phyloP scores from a whole-genome alignment of 2,329 filamentous ascomycete genomes.

The Penicillium sp. region DNA sequence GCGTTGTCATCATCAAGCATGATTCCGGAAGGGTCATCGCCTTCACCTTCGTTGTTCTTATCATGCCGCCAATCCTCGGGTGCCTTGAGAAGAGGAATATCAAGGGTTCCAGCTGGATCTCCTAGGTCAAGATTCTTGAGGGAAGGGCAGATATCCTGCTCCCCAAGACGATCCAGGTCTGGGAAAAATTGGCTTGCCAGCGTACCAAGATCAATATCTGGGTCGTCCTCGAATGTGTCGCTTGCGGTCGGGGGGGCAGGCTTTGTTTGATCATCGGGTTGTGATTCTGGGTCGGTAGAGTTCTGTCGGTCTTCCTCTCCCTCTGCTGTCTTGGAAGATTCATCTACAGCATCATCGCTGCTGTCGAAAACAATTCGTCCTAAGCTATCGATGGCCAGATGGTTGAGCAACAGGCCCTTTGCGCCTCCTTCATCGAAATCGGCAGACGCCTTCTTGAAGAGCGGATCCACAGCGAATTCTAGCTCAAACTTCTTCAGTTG shows the following conservation, averaged over 20 bases:
- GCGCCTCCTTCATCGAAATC: conserved; percentile 98
- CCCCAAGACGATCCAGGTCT: conserved; percentile 72
- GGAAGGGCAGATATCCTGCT: conserved; percentile 90
- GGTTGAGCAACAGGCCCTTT: conserved; percentile 91
- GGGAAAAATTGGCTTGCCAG: conserved; percentile 84
- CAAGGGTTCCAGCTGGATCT: conserved; percentile 77
- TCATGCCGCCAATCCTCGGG: conserved; percentile 81
- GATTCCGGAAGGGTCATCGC: conserved; percentile 72
- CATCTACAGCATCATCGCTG: conserved; percentile 76
- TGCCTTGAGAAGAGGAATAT: conserved; percentile 89
- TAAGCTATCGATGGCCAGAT: conserved; percentile 89
- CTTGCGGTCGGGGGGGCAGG: conserved; percentile 35
- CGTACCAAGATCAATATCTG: conserved; percentile 75
- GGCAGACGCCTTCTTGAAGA: conserved; percentile 99
- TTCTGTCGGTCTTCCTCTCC: conserved; percentile 36
- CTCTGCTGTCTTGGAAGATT: conserved; percentile 43
- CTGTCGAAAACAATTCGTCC: conserved; percentile 98
- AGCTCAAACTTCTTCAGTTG: conserved; percentile 97
- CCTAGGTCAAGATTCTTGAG: conserved; percentile 92
- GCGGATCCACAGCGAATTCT: conserved; percentile 91
- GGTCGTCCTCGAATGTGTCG: conserved; percentile 50
- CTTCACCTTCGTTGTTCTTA: conserved; percentile 58
- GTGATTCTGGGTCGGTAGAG: conserved; percentile 49
- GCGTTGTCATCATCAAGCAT: conserved; percentile 86
- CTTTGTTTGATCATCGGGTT: conserved; percentile 45